Evolutionary conservation across 352 stramenopile genomes (phyloP).

Genomic region (Globisporangium barbulae): DNA sequence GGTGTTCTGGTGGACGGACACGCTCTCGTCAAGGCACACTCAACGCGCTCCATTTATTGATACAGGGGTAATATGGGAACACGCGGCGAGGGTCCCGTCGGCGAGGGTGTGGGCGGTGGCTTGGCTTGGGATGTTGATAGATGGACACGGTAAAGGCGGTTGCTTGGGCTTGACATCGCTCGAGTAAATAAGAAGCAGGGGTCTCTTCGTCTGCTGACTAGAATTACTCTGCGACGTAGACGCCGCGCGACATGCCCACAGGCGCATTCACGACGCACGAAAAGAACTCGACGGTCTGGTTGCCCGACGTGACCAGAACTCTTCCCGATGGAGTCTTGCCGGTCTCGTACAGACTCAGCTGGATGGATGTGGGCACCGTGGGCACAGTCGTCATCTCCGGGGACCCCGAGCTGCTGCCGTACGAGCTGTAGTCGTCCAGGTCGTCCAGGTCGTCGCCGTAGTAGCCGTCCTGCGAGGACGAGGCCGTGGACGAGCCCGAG

Average conservation of each 20-base stretch:
- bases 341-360: slow-evolving; percentile 70
- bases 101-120: neutral
- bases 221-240: slow-evolving; percentile 62
- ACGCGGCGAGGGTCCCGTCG: neutral
- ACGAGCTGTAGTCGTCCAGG: slow-evolving; percentile 51
- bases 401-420: slow-evolving; percentile 22
- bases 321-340: slow-evolving; percentile 76
- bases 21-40: neutral
- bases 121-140: slow-evolving; percentile 1
- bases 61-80: slow-evolving; percentile 18
- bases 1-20: neutral
- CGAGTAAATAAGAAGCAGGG: slow-evolving; percentile 21
- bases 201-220: slow-evolving; percentile 8
- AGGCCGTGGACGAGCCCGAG: slow-evolving; percentile 72
- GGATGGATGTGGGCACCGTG: slow-evolving; percentile 64
- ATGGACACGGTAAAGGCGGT: neutral
- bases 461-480: slow-evolving; percentile 77
- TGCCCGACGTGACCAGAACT: slow-evolving; percentile 70
- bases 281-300: slow-evolving; percentile 88
- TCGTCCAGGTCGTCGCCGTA: slow-evolving; percentile 75
- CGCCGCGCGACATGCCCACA: slow-evolving; percentile 41
- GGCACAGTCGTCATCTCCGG: slow-evolving; percentile 78
- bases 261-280: slow-evolving; percentile 75
- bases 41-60: slow-evolving; percentile 16
- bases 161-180: neutral